A percentile compares a stretch with the other conserved stretches of the same genome.
Evolutionary conservation across 192 early-diverging fungal species (phyloP).

Genomic region (Chytriomyces sp.): DNA sequence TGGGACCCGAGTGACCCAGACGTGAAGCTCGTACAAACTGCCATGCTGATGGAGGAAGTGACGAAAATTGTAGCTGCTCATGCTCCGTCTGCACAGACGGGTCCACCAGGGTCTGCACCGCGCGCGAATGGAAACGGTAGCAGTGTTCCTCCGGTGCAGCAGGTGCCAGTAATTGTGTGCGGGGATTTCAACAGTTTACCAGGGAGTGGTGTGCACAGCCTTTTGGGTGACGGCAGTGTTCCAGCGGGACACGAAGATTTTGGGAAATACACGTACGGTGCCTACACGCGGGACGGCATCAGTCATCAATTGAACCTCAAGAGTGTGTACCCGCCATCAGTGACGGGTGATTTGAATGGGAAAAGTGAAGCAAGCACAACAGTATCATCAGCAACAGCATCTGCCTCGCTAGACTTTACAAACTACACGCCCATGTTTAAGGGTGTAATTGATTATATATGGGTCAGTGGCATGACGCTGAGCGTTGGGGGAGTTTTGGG

Average conservation of each 20-base stretch:
- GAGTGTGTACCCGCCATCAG: conserved; percentile 68
- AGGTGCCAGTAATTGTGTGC: conserved; percentile 69
- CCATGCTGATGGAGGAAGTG: conserved; percentile 91
- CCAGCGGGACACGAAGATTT: conserved; percentile 87
- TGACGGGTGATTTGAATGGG: too few relatives aligned
- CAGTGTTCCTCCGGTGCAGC: neutral
- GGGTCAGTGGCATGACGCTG: conserved; percentile 79
- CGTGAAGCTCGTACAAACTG: conserved; percentile 95
- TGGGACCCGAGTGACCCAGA: conserved; percentile 92
- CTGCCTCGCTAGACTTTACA: conserved; percentile 75
- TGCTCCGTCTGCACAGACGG: neutral
- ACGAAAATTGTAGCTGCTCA: conserved; percentile 11
- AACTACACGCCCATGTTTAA: conserved; percentile 87
- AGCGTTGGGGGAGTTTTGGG: conserved; percentile 80
- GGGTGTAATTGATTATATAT: conserved; percentile 94
- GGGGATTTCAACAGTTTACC: conserved; percentile 96
- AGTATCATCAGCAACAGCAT: too few relatives aligned
- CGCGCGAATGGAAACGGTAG: neutral
- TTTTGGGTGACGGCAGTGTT: conserved; percentile 76
- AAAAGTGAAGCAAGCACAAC: conserved; percentile 10
- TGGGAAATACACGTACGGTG: conserved; percentile 77
- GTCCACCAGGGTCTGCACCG: neutral
- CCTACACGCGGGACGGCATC: conserved; percentile 81
- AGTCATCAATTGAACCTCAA: conserved; percentile 82
- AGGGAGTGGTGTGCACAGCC: conserved; percentile 90